phyloP scores from a whole-genome alignment of 176 grass and related monocot species.

The Rhynchospora pubera region DNA sequence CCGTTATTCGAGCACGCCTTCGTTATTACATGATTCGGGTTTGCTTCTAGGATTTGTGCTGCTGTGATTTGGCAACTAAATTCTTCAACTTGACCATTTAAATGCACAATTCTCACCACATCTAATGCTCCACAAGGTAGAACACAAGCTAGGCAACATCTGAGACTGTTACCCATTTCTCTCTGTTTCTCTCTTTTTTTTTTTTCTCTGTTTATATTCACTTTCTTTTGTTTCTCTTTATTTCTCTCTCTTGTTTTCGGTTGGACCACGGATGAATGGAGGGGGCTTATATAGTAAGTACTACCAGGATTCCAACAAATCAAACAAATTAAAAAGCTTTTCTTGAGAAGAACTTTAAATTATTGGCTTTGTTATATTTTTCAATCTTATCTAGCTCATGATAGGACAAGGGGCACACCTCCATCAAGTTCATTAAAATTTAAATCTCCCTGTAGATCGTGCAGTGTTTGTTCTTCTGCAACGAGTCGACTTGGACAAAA shows the following conservation, averaged over 20 bases:
- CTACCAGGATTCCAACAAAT: neutral
- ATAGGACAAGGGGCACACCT: constrained; percentile 18
- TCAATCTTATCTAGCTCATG: constrained; percentile 6
- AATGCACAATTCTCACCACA: constrained; percentile 78
- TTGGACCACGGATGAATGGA: neutral
- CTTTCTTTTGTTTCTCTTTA: neutral
- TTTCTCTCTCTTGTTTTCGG: neutral
- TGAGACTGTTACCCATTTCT: constrained; percentile 81
- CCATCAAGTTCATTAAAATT: constrained; percentile 10
- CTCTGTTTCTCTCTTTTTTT: neutral
- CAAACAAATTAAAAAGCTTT: neutral
- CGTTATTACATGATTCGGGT: constrained; percentile 78
- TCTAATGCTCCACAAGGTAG: constrained; percentile 85
- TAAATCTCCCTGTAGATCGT: neutral
- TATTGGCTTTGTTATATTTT: constrained; percentile 7
- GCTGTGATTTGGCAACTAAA: constrained; percentile 55
- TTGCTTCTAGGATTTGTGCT: constrained; percentile 48
- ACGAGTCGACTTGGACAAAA: neutral
- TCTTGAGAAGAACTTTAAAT: neutral
- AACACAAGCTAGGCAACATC: constrained; percentile 84
- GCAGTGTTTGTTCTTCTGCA: neutral
- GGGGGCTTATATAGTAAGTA: constrained; percentile 19
- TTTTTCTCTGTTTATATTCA: neutral
- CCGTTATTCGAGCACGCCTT: constrained; percentile 54
- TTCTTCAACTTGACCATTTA: constrained; percentile 78